Conservation (phyloP, 2,329 filamentous ascomycete species). For the Zymoseptoria brevis region DNA sequence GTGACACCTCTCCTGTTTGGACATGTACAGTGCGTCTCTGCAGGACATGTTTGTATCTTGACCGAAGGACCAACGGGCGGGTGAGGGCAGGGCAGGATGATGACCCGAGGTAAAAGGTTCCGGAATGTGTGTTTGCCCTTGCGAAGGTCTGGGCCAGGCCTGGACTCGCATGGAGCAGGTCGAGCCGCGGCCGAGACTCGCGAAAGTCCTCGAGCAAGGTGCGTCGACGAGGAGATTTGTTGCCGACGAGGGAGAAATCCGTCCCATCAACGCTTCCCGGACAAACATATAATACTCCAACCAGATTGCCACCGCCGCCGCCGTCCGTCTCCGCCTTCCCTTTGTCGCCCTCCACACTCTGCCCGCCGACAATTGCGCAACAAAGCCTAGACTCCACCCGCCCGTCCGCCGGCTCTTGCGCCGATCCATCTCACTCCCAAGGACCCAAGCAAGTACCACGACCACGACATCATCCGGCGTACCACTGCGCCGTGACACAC, state of each 20-base stretch:
- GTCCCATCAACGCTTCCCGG: background rate
- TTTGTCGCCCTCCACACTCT: background rate
- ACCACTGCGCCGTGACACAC: background rate
- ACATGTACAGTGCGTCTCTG: too few relatives aligned
- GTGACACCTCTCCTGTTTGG: background rate
- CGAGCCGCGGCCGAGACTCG: background rate
- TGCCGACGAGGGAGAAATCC: background rate
- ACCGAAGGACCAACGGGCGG: background rate
- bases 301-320: background rate
- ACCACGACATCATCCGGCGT: background rate
- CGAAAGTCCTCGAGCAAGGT: background rate
- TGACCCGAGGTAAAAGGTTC: background rate
- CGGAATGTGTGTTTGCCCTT: background rate
- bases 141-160: background rate
- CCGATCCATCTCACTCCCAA: background rate
- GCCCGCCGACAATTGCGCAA: background rate
- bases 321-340: background rate
- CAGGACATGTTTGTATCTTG: background rate
- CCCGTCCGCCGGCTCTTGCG: background rate
- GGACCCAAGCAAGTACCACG: background rate
- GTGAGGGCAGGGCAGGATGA: background rate
- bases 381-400: background rate
- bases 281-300: background rate
- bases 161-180: background rate
- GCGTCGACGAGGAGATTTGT: background rate